Evolutionary conservation across 805 yeast species (phyloP), one percentile per base, ranked within the genome.

Genomic region (Cyberlindnera petersonii): DNA sequence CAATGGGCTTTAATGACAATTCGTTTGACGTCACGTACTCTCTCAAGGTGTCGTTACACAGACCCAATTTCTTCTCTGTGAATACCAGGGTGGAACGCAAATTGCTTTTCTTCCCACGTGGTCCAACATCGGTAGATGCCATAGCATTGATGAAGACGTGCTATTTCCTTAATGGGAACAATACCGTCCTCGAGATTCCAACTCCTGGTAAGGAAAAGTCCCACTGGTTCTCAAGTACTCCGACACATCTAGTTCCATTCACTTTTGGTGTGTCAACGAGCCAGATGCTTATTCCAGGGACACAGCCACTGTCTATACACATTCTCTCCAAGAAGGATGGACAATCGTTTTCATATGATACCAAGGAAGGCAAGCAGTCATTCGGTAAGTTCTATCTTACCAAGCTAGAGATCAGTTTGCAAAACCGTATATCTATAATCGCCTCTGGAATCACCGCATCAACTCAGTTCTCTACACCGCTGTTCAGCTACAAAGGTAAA

Each of bases 41-140:
- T 3, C 33, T 45, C 24, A 45, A 45, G 27, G 38, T 35, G 6
- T 45, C 48, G 1, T 29, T 45, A 4, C 48, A 45, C 29, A 39
- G 39, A 19, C 33, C 40, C 17, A 31, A 31, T 5, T 33, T 45
- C 40, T 39, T 45, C 38, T 35, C 46, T 4, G 18, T 39, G 11
- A 35, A 40, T 9, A 39, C 46, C 5, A 35, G 46, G 16, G 23
- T 39, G 39, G 40, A 13, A 18, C 33, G 39, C 18, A 21, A 20
- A 4, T 17, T 45, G 37, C 24, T 18, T n/a, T 19, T 41, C 5
- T 26, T 9, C 22, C 46, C 43, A 19, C 27, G 34, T 9, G 48
- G 48, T 5, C 44, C 46, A 9, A 17, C 44, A 2, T n/a, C 37
- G 7, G 6, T 29, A 2, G 31, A 42, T 18, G 42, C 42, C 3